Evolutionary conservation across 2,329 filamentous ascomycete species (phyloP).

Genomic region (Colletotrichum sp.): DNA sequence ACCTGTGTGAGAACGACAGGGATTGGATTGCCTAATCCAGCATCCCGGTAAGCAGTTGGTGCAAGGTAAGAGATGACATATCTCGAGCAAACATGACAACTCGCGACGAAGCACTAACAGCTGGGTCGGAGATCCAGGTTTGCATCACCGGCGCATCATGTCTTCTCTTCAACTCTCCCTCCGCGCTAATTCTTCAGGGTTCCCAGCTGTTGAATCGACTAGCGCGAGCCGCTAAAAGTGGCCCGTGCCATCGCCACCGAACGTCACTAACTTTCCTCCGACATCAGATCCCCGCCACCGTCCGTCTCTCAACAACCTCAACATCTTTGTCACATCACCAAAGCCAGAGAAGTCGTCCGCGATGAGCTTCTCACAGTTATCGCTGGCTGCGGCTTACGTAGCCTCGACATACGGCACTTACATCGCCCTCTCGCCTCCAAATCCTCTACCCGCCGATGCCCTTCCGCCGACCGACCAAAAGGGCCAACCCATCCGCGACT

Average conservation of each 20-base stretch:
- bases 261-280: not conserved
- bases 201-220: not conserved
- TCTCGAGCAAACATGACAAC: not conserved
- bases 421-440: constrained; percentile 33
- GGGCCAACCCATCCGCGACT: not conserved
- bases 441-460: constrained; percentile 26
- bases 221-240: not conserved
- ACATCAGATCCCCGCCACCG: not conserved
- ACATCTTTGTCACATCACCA: not conserved
- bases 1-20: not conserved
- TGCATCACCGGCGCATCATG: not conserved
- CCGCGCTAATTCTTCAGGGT: not conserved
- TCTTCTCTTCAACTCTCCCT: not conserved
- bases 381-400: constrained; percentile 24
- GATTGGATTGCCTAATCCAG: not conserved
- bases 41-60: not conserved
- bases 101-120: not conserved
- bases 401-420: constrained; percentile 33
- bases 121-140: not conserved
- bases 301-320: not conserved
- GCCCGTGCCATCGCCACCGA: not conserved
- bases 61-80: accelerated
- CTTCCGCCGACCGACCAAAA: not conserved
- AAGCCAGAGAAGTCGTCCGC: not conserved
- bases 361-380: not conserved